Evolutionary conservation across 2,329 filamentous ascomycete genomes (phyloP).

Genomic region (Scolecobasidium constrictum): DNA sequence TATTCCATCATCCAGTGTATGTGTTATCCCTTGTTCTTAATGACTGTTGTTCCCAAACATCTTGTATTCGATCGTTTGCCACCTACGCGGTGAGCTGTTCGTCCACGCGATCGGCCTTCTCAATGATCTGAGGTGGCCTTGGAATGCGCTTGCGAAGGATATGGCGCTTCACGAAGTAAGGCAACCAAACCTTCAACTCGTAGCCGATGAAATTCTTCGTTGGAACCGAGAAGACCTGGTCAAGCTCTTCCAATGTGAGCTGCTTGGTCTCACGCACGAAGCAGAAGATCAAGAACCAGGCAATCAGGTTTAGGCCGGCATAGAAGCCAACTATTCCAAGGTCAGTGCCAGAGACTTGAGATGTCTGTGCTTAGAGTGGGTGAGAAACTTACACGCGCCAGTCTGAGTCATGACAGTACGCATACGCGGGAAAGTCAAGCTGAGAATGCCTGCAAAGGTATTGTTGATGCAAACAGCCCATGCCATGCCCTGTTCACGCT

Average conservation of each 20-base stretch:
- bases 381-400: conserved; percentile 24
- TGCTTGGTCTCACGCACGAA: conserved; percentile 30
- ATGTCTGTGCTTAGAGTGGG: not conserved
- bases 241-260: conserved; percentile 19
- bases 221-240: conserved; percentile 44
- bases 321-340: conserved; percentile 41
- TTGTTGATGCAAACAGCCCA: conserved; percentile 44
- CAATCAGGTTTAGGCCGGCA: conserved; percentile 43
- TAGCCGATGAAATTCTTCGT: conserved; percentile 23
- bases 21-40: too few relatives aligned
- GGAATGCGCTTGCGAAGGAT: conserved; percentile 24
- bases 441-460: conserved; percentile 42
- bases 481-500: conserved; percentile 30
- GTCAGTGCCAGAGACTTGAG: not conserved
- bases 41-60: too few relatives aligned
- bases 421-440: conserved; percentile 43
- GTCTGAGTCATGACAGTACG: conserved; percentile 36
- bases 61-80: too few relatives aligned
- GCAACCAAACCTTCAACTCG: conserved; percentile 21
- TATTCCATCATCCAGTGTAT: too few relatives aligned
- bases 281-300: conserved; percentile 39
- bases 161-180: conserved; percentile 26
- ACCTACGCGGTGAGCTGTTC: too few relatives aligned
- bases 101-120: conserved; percentile 21
- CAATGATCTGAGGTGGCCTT: conserved; percentile 29